phyloP scores from a whole-genome alignment of 306 rosid genomes.

The Vigna reflexopilosa region DNA sequence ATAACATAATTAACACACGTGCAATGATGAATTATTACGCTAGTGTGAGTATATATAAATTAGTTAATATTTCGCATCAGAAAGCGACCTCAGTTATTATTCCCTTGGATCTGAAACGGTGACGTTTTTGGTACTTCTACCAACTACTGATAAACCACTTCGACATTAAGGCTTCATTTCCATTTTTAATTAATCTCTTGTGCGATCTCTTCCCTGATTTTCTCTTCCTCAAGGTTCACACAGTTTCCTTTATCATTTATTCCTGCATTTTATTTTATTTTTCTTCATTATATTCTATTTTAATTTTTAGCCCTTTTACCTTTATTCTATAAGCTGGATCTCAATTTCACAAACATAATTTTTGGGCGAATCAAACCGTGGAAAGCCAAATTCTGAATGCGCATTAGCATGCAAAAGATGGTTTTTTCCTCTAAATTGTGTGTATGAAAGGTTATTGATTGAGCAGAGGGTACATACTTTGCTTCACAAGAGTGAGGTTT shows the following conservation, averaged over 20 bases:
- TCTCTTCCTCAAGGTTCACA: conserved; percentile 26
- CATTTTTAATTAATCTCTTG: neutral
- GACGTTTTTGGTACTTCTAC: conserved; percentile 26
- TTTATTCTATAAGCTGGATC: neutral
- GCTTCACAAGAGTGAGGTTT: neutral
- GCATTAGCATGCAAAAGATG: neutral
- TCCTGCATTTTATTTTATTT: neutral
- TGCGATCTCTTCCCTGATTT: conserved; percentile 21
- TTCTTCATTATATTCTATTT: neutral
- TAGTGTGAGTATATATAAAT: too few species aligned
- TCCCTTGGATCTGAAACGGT: neutral
- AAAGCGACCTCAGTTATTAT: conserved; percentile 19
- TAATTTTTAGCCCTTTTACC: neutral
- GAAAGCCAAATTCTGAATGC: neutral
- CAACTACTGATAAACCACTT: neutral
- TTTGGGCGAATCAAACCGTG: neutral
- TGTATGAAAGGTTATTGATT: neutral
- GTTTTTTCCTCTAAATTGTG: neutral
- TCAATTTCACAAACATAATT: neutral
- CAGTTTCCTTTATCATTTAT: neutral
- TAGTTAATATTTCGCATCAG: conserved; percentile 10
- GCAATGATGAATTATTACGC: too few species aligned
- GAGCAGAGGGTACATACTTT: neutral
- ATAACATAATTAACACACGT: too few species aligned
- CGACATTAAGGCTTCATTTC: neutral